Base-by-base conservation (phyloP, 2,329 filamentous ascomycete species). In the Fusarium caatingaense region DNA sequence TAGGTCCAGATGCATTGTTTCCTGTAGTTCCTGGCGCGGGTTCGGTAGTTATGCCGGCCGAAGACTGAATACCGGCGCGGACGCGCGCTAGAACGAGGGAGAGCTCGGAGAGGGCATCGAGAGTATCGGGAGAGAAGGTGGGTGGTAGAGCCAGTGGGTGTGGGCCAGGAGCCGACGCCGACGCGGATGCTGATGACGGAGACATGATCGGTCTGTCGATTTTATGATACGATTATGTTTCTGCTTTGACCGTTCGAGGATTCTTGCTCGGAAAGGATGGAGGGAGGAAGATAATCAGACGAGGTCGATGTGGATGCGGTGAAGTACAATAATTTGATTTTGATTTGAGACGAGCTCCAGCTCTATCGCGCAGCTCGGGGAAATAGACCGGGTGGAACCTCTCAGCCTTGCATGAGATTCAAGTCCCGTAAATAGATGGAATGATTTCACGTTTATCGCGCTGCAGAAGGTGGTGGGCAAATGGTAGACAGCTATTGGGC, bases 41-140 rank as follows among this genome's bases (percentile, higher is more conserved):
- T 50, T 80, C 81, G 8, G 78, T 78, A 46, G 80, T 79, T 50
- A 82, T 76, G 56, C 82, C 78, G 41, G 81, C 74, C 13, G 79
- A 79, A 47, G 81, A 78, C 76, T 82, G 73, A 72, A 83, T 80
- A 18, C 83, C 84, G 40, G 79, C 77, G 72, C 92, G 88, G 20
- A 98, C 87, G 53, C 92, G 92, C 71, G 89, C 85, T 66, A 98
- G 89, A 72, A 97, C 88, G 63, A 89, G 86, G 76, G 93, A 91
- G 56, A 98, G 88, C 76, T 94, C 89, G 27, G 94, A 93, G 56
- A 97, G 87, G 72, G 93, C 89, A 83, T 97, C 94, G 82, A 98
- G 93, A 51, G 89, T 89, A 79, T 94, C 91, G 28, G 94, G 92
- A 51, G 92, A 88, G 67, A 96, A 91, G 59, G 91, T 89, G 5